Base-by-base conservation (phyloP, 2,329 filamentous ascomycete genomes). In the Xylaria sp. region DNA sequence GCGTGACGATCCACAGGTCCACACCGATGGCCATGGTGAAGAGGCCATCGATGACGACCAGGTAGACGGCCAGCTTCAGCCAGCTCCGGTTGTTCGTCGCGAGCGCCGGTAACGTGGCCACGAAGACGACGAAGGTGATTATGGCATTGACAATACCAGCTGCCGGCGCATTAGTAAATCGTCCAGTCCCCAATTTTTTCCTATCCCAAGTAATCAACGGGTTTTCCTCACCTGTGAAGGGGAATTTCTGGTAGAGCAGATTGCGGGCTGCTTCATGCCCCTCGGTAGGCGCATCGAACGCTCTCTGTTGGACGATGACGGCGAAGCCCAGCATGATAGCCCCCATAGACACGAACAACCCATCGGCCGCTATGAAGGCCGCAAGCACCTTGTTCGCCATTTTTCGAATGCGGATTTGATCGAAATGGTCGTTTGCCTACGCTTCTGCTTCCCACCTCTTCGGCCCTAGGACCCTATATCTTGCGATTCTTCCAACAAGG, bases 71-170 rank as follows among this genome's bases (percentile, higher is more conserved):
- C 16, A 86, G 58, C 71, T 91, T 90, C 64, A 93, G 79, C 84
- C 86, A 90, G 59, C 80, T 78, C 59, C 89, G 81, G 45, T 79
- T 83, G 4, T 85, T 83, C 54, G 89, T 83, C 58, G 87, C 78
- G 50, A 93, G 75, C n/a, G 84, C 89, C 2, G 89, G 89, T 16
- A 94, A 73, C 6, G 88, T 89, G 56, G 86, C 69, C 50, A 87
- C 65, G 71, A 91, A 91, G 20, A 87, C 85, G 63, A 84, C 67
- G 71, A 93, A 85, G 69, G 92, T 82, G 66, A 92, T 77, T 65
- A 86, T 78, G 57, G 86, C 83, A 71, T 92, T 92, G 67, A 80
- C 85, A 59, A 92, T 84, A 54, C 86, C 88, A 48, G 86, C 89
- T 82, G n/a, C 18, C 21, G 50, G 44, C 17, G 39, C 21, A 20